Conservation (phyloP, 805 yeast species). For the Candida golubevii region DNA sequence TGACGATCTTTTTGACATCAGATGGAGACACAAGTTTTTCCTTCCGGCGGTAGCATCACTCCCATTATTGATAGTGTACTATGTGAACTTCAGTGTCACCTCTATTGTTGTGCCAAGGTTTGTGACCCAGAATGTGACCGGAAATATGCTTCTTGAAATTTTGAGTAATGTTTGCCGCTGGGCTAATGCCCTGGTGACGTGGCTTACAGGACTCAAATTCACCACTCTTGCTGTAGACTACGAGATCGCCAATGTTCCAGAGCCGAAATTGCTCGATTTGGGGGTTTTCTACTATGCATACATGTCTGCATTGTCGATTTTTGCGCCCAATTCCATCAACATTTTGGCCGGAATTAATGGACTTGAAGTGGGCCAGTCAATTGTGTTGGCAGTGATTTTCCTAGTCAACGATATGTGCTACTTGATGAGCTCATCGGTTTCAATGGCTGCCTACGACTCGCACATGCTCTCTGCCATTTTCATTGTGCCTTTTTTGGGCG, state of each 20-base stretch:
- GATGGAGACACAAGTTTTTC: slow-evolving; percentile 97
- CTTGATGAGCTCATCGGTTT: slow-evolving; percentile 39
- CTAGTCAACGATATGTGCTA: slow-evolving; percentile 76
- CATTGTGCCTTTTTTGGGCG: slow-evolving; percentile 83
- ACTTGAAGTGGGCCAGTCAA: slow-evolving; percentile 90
- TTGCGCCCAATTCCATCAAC: slow-evolving; percentile 93
- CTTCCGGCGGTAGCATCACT: slow-evolving; percentile 92
- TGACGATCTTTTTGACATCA: slow-evolving; percentile 90
- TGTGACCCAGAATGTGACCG: slow-evolving; percentile 35
- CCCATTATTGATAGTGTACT: slow-evolving; percentile 86
- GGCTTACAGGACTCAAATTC: slow-evolving; percentile 36
- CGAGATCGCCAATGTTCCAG: slow-evolving; percentile 26
- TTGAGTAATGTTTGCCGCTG: slow-evolving; percentile 20
- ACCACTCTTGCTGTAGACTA: slow-evolving; percentile 34
- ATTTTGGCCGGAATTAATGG: slow-evolving; percentile 97
- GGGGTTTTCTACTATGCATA: slow-evolving; percentile 78
- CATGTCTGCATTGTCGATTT: slow-evolving; percentile 89
- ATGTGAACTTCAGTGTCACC: slow-evolving; percentile 91
- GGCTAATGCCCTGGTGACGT: slow-evolving; percentile 30
- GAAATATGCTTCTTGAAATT: slow-evolving; percentile 22
- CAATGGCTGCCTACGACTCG: slow-evolving; percentile 61
- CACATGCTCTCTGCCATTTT: slow-evolving; percentile 79
- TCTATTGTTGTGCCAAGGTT: slow-evolving; percentile 77
- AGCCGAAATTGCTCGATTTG: slow-evolving; percentile 59
- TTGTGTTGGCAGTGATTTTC: slow-evolving; percentile 68